These are phyloP conservation scores for Penicillium corylophilum DNA, from an alignment of 2,329 filamentous ascomycete genomes.

Conservation along the genomic window DNA sequence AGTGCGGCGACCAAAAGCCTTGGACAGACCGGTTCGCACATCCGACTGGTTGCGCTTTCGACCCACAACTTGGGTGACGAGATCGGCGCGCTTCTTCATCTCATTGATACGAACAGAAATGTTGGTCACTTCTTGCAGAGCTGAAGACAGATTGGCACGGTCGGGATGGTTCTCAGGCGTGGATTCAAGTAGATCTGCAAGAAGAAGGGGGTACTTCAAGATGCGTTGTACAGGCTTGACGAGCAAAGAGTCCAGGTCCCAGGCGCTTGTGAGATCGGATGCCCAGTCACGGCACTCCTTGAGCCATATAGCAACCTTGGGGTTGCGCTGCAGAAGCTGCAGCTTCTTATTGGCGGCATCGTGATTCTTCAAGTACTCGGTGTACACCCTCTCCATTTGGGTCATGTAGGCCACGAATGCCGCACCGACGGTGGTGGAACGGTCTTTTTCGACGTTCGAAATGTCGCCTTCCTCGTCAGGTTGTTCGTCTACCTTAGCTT, in stretches of 20 bases:
- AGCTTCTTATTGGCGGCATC: slow-evolving; percentile 64
- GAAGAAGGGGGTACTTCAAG: slow-evolving; percentile 86
- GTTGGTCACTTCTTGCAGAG: slow-evolving; percentile 66
- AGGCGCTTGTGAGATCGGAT: slow-evolving; percentile 86
- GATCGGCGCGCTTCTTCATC: slow-evolving; percentile 89
- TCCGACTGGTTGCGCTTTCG: slow-evolving; percentile 87
- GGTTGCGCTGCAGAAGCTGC: slow-evolving; percentile 49
- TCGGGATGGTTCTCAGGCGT: slow-evolving; percentile 86
- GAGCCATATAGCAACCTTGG: slow-evolving; percentile 75
- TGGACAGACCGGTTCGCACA: slow-evolving; percentile 77
- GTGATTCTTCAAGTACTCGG: slow-evolving; percentile 64
- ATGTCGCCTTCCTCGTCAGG: slow-evolving; percentile 28
- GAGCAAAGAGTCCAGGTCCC: slow-evolving; percentile 92
- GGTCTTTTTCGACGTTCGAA: slow-evolving; percentile 57
- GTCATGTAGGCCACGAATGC: slow-evolving; percentile 57
- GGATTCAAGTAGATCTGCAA: slow-evolving; percentile 74
- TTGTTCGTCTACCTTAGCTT: slow-evolving; percentile 30
- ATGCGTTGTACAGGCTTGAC: slow-evolving; percentile 96
- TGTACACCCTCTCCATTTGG: slow-evolving; percentile 64
- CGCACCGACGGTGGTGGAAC: slow-evolving; percentile 57
- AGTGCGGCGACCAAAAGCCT: slow-evolving; percentile 84
- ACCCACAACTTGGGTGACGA: slow-evolving; percentile 84
- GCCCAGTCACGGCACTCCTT: slow-evolving; percentile 90
- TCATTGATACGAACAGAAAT: slow-evolving; percentile 77
- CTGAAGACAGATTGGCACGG: slow-evolving; percentile 65